These are phyloP conservation scores for Bretschneidera sinensis DNA, from an alignment of 345 rosid species.

Conservation along the genomic window DNA sequence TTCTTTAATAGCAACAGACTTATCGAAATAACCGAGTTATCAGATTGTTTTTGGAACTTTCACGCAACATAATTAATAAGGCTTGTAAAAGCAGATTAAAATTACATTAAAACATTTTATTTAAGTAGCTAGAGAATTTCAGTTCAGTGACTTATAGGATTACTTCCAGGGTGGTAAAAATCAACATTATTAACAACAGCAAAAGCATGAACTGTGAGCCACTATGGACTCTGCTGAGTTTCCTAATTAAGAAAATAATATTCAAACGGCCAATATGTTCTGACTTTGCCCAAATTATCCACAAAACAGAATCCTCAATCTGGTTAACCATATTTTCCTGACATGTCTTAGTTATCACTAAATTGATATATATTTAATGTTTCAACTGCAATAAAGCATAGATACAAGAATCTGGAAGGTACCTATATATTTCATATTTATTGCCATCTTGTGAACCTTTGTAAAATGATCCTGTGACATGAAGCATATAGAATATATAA, in stretches of 20 bases:
- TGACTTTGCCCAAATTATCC: not conserved
- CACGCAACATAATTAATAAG: not conserved
- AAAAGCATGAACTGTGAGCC: not conserved
- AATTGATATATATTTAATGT: slow-evolving; percentile 1
- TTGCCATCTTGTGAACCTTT: slow-evolving; percentile 51
- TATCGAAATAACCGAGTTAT: not conserved
- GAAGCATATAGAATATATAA: slow-evolving; percentile 4
- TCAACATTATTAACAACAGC: not conserved
- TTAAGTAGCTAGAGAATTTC: not conserved
- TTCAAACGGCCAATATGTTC: not conserved
- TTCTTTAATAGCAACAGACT: not conserved
- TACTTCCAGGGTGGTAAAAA: not conserved
- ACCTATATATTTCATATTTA: slow-evolving; percentile 94
- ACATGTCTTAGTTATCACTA: not conserved
- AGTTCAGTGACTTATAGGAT: too few relatives aligned
- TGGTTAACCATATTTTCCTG: not conserved
- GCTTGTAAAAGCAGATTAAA: not conserved
- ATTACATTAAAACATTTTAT: too few relatives aligned
- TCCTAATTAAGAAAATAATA: not conserved
- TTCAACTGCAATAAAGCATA: slow-evolving; percentile 1
- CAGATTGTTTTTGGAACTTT: not conserved
- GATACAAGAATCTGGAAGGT: slow-evolving; percentile 9
- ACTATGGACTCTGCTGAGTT: too few relatives aligned
- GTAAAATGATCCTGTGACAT: slow-evolving; percentile 68
- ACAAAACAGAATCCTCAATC: not conserved